These are phyloP conservation scores for Cercophora scortea DNA, from an alignment of 495 filamentous ascomycete species.

Conservation along the genomic window DNA sequence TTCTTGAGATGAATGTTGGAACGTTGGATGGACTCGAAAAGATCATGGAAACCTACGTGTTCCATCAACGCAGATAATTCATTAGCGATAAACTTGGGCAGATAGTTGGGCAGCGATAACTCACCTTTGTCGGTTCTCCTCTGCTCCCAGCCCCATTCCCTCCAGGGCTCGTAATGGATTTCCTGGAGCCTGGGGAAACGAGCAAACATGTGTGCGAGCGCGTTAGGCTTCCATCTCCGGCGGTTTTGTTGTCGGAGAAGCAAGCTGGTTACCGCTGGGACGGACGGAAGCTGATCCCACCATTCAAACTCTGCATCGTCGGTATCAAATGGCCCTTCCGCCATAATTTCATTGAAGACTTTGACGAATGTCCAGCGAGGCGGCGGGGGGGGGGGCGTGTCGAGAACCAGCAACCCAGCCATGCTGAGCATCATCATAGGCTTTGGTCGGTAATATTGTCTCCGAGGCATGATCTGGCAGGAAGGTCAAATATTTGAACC, in stretches of 20 bases:
- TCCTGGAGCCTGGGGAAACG: conserved; percentile 26
- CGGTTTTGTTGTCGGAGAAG: conserved; percentile 28
- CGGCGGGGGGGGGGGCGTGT: conserved; percentile 18
- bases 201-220: conserved; percentile 23
- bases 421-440: conserved; percentile 18
- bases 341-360: conserved; percentile 17
- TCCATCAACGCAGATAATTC: not conserved
- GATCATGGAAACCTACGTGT: conserved; percentile 9
- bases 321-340: conserved; percentile 18
- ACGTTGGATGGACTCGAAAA: conserved; percentile 20
- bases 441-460: conserved; percentile 15
- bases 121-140: conserved; percentile 17
- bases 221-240: conserved; percentile 22
- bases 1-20: conserved; percentile 18
- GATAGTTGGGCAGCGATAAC: conserved; percentile 6
- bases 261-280: conserved; percentile 22
- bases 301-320: conserved; percentile 16
- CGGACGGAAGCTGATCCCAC: conserved; percentile 24
- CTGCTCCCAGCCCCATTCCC: conserved; percentile 18
- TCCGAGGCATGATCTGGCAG: conserved; percentile 18
- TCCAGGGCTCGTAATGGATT: conserved; percentile 28
- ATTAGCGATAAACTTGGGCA: conserved; percentile 1
- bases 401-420: conserved; percentile 20
- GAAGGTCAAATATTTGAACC: conserved; percentile 27
- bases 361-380: conserved; percentile 11